Evolutionary conservation across 1,284 basidiomycete genomes (phyloP), one percentile per base, ranked within the genome.

Genomic region (Leccinum angustisporum): DNA sequence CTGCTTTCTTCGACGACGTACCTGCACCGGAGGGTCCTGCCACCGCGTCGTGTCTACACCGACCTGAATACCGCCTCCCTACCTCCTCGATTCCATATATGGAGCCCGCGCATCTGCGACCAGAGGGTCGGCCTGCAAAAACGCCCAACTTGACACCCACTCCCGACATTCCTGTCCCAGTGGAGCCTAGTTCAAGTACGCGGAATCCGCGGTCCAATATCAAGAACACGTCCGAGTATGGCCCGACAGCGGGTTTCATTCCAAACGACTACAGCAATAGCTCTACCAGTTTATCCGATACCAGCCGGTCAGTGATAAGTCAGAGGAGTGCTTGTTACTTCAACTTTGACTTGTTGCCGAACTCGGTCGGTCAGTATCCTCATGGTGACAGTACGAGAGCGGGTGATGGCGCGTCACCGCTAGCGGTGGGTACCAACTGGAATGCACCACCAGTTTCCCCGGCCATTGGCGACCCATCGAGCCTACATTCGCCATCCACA

Each of bases 1-100:
- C 82, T 4, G 85, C 85, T 0, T 85, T 83, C 70, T 87, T 82
- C 64, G 87, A 89, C 65, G 79, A 80, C 14, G 78, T 86, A 52
- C 80, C 82, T 5, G 77, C 77, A 0, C 78, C 85, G 3, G 85
- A 86, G 60, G 84, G 82, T 1, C 83, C 82, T 9, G 82, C 81
- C 9, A 84, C 80, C 1, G 77, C 77, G 18, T 77, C 80, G 16
- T 74, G 48, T 68, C 70, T 61, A 50, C 68, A 63, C 54, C 69
- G 55, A 33, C 74, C 68, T 3, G 70, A 75, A 33, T 76, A 73
- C 68, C 63, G 63, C 63, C 25, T 61, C 3, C 38, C 65, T 1
- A 62, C 72, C 2, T 50, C 73, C 11, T 58, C 69, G 0, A 30
- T 74, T 40, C 53, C 70, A 1, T 72, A 76, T 60, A 61, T 76